These are phyloP conservation scores for Stagonosporopsis vannaccii DNA, from an alignment of 2,329 filamentous ascomycete species.

Conservation along the genomic window DNA sequence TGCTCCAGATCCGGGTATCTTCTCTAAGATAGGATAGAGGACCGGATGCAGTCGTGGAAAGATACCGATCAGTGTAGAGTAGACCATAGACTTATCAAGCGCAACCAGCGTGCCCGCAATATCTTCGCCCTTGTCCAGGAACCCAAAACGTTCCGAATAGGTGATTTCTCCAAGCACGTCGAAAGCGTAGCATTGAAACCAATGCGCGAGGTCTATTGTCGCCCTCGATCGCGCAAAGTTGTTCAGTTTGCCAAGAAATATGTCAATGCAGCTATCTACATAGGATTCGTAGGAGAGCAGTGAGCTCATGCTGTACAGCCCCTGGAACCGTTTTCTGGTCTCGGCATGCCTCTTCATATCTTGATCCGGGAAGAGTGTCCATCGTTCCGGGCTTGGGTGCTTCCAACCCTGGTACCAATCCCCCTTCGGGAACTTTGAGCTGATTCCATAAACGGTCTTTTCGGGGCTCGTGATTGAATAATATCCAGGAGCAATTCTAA, in stretches of 20 bases:
- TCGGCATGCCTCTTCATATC: constrained; percentile 2
- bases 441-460: neutral
- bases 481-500: neutral
- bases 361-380: neutral
- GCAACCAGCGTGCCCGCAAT: constrained; percentile 48
- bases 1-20: constrained; percentile 8
- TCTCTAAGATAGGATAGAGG: constrained; percentile 15
- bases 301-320: neutral
- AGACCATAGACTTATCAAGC: constrained; percentile 36
- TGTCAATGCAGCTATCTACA: constrained; percentile 44
- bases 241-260: constrained; percentile 7
- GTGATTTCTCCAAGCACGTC: constrained; percentile 52
- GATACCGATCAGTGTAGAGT: constrained; percentile 27
- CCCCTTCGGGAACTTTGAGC: neutral
- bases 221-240: constrained; percentile 18
- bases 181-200: constrained; percentile 53
- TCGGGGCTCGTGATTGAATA: neutral
- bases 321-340: neutral
- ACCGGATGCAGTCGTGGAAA: constrained; percentile 22
- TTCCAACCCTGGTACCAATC: constrained; percentile 4
- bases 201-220: constrained; percentile 46
- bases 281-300: constrained; percentile 28
- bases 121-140: constrained; percentile 47
- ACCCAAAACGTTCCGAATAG: constrained; percentile 44
- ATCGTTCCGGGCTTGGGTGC: neutral